Evolutionary conservation across 495 filamentous ascomycete species (phyloP).

Genomic region (Achaetomiella virescens): DNA sequence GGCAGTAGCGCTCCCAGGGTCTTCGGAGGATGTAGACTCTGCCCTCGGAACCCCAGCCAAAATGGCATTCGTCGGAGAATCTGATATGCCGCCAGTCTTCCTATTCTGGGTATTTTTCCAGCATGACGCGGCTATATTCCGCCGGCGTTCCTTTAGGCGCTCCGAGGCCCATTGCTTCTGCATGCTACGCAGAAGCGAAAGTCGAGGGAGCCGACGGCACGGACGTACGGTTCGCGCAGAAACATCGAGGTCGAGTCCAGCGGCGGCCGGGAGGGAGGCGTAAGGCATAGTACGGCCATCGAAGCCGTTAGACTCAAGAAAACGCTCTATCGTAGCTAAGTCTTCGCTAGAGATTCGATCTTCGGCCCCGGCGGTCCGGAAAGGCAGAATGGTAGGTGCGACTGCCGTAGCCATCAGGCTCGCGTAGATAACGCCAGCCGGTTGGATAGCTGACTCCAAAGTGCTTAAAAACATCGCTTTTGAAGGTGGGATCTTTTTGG

Average conservation of each 20-base stretch:
- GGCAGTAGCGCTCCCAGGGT: not conserved
- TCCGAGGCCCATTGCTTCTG: not conserved
- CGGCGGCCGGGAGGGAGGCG: not conserved
- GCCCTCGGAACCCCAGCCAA: not conserved
- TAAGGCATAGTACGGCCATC: not conserved
- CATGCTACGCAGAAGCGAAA: not conserved
- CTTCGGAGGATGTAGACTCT: not conserved
- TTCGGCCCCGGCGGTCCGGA: not conserved
- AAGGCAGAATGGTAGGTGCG: not conserved
- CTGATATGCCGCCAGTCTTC: not conserved
- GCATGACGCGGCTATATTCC: not conserved
- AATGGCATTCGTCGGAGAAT: not conserved
- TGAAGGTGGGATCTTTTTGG: no score
- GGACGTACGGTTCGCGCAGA: not conserved
- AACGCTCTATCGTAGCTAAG: not conserved
- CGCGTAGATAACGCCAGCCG: no score
- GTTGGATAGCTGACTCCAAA: no score
- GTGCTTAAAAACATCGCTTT: no score
- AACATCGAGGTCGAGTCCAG: not conserved
- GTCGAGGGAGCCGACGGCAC: not conserved
- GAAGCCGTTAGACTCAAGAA: not conserved
- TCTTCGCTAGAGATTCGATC: not conserved
- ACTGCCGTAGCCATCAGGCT: no score
- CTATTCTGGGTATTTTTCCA: not conserved
- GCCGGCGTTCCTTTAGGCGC: not conserved